Evolutionary conservation across 2,329 filamentous ascomycete genomes (phyloP), one percentile per base, ranked within the genome.

Genomic region (Epichloe hybrida): DNA sequence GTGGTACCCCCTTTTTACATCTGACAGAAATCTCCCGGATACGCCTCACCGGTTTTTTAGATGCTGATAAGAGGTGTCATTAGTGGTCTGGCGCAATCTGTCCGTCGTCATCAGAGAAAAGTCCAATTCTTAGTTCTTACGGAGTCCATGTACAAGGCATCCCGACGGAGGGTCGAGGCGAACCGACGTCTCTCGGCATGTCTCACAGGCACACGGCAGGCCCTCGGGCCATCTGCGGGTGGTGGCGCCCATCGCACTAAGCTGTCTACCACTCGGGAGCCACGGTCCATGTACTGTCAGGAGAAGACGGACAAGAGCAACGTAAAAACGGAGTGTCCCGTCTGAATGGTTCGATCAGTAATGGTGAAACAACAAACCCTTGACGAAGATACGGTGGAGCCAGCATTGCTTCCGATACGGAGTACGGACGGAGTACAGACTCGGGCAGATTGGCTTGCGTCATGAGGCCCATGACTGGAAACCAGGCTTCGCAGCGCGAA

Each of bases 321-420:
- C n/a, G 27, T 21, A 21, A 12, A 46, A 8, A 36, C 51, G 48
- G 51, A 37, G 7, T 52, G 39, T 44, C 44, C 51, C 44, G 40
- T 35, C 47, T 46, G 20, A 20, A 50, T 44, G 39, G 35, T 36
- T 48, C 43, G 42, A 53, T 50, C 44, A 48, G 17, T 37, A 48
- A 50, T 53, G 45, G 51, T 53, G 51, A 40, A 50, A 53, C 51
- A 40, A 12, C 44, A 23, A 31, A 35, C 20, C 37, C 37, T n/a
- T 40, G 46, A 11, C 27, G 40, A 36, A 20, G 35, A 20, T 31
- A 11, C 17, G 23, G 42, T 34, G 35, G 20, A 31, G 15, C 20
- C 34, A 20, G 21, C 17, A 15, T 37, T 50, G 21, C 46, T 48
- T 38, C 40, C 7, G 12, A 21, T 31, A 31, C 27, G 17, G 20